Conservation (phyloP, 2,329 filamentous ascomycete species). For the Penicillium vulpinum region DNA sequence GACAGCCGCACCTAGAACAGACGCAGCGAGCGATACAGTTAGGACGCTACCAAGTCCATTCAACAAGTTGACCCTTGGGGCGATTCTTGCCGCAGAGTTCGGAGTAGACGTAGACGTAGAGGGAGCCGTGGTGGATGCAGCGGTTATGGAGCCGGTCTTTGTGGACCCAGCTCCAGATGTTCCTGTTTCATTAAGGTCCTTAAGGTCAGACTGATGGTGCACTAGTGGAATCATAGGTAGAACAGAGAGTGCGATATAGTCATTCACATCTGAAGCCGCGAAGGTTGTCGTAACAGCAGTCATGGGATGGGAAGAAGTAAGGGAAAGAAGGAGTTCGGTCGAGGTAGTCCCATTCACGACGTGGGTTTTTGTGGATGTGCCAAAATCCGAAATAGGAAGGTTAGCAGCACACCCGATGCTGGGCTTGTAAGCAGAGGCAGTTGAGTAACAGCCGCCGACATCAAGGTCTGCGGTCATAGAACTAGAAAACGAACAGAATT, state of each 20-base stretch:
- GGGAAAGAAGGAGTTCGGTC: too few relatives aligned
- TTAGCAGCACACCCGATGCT: background rate
- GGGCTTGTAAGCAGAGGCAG: background rate
- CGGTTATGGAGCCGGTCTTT: too few relatives aligned
- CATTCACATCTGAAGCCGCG: background rate
- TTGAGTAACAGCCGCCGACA: slow-evolving; percentile 32
- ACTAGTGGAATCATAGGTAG: slow-evolving; percentile 8
- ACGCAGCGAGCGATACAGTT: too few relatives aligned
- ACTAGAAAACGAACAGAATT: slow-evolving; percentile 5
- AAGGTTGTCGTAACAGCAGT: background rate
- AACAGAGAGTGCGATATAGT: background rate
- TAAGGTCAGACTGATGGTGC: slow-evolving; percentile 9
- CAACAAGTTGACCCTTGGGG: too few relatives aligned
- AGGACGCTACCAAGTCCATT: too few relatives aligned
- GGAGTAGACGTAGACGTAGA: too few relatives aligned
- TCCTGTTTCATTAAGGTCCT: background rate
- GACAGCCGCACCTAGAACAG: too few relatives aligned
- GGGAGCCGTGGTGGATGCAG: too few relatives aligned
- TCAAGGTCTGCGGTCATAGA: slow-evolving; percentile 35
- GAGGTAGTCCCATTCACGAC: background rate
- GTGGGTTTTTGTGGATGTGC: background rate
- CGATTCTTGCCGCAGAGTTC: too few relatives aligned
- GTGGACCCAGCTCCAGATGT: too few relatives aligned
- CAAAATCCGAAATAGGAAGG: background rate
- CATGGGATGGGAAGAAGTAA: background rate